Evolutionary conservation across 2,329 filamentous ascomycete genomes (phyloP).

Genomic region (Pseudocercospora fijiensis): DNA sequence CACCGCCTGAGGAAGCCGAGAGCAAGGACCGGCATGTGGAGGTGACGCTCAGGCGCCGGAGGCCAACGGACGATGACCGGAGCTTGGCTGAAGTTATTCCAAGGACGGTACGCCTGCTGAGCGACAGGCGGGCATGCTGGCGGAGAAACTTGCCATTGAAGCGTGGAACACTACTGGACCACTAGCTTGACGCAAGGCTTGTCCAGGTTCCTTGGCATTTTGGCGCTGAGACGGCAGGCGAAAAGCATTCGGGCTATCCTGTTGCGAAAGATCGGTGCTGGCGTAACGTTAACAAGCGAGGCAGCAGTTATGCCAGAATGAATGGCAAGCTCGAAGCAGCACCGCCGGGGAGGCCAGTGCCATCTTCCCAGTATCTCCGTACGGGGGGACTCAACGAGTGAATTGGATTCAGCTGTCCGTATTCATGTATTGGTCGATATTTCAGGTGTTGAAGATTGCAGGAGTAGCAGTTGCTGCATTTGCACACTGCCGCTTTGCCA

Average conservation of each 20-base stretch:
- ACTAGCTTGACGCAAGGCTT: not conserved
- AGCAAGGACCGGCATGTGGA: conserved; percentile 1
- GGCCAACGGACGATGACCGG: not conserved
- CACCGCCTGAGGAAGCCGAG: not conserved
- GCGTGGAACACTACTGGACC: not conserved
- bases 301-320: not conserved
- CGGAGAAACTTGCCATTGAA: not conserved
- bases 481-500: not conserved
- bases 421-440: not conserved
- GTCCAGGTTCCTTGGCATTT: not conserved
- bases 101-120: not conserved
- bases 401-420: not conserved
- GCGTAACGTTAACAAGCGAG: not conserved
- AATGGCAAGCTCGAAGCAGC: not conserved
- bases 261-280: not conserved
- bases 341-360: not conserved
- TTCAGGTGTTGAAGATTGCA: not conserved
- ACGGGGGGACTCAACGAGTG: not conserved
- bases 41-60: not conserved
- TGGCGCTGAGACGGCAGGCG: not conserved
- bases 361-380: not conserved
- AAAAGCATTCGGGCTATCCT: not conserved
- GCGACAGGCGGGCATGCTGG: not conserved
- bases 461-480: not conserved
- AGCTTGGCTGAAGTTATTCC: not conserved